phyloP scores from a whole-genome alignment of 129 eudicot genomes.

The Tanacetum coccineum region DNA sequence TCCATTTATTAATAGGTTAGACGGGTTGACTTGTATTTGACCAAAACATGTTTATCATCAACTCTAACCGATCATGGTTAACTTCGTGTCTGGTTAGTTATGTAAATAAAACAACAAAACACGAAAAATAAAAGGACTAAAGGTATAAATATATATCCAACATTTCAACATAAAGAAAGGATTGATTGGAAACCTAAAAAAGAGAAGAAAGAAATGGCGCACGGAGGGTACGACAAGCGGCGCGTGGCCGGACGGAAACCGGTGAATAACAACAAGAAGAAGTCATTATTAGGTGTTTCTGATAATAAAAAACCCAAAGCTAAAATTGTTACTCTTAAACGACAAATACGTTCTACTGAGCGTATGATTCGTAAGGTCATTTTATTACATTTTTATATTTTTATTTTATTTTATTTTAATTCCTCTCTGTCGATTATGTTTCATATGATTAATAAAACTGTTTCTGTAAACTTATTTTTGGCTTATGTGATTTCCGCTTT shows the following conservation, averaged over 20 bases:
- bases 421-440: too few relatives aligned
- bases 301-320: slow-evolving; percentile 50
- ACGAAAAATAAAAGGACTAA: background rate
- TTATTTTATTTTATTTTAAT: too few relatives aligned
- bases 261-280: slow-evolving; percentile 30
- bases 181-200: slow-evolving; percentile 13
- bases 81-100: too few relatives aligned
- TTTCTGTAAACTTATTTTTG: too few relatives aligned
- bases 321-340: slow-evolving; percentile 61
- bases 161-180: slow-evolving; percentile 7
- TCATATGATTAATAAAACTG: too few relatives aligned
- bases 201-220: slow-evolving; percentile 43
- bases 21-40: too few relatives aligned
- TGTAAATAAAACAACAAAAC: too few relatives aligned
- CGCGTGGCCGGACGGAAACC: slow-evolving; percentile 54
- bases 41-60: too few relatives aligned
- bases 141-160: slow-evolving; percentile 1
- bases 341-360: slow-evolving; percentile 83
- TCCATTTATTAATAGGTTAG: too few relatives aligned
- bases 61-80: too few relatives aligned
- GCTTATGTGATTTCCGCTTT: too few relatives aligned
- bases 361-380: slow-evolving; percentile 76
- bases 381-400: background rate
- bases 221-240: slow-evolving; percentile 73
- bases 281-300: slow-evolving; percentile 41